phyloP scores from a whole-genome alignment of 768 basidiomycete species.

The Mycena latifolia region DNA sequence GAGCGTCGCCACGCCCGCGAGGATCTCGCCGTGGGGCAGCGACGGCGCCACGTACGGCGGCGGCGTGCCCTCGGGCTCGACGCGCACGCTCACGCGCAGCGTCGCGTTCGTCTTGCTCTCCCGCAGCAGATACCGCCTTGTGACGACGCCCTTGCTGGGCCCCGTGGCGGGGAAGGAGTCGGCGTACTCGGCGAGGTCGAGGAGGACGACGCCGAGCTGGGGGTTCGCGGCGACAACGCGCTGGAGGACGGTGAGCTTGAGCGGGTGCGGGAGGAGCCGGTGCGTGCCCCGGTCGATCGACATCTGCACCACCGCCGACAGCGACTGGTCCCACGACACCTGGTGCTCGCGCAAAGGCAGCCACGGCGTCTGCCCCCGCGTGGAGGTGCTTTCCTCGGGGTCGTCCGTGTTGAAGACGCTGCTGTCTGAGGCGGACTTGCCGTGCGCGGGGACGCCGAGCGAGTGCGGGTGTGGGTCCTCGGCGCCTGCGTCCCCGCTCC shows the following conservation, averaged over 20 bases:
- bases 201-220: constrained; percentile 71
- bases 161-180: constrained; percentile 37
- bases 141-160: constrained; percentile 60
- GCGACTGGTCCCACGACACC: constrained; percentile 69
- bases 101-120: constrained; percentile 87
- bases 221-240: constrained; percentile 69
- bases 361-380: constrained; percentile 73
- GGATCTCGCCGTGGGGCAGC: constrained; percentile 79
- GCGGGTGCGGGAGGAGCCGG: constrained; percentile 66
- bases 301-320: constrained; percentile 71
- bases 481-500: constrained; percentile 20
- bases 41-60: constrained; percentile 71
- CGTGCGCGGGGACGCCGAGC: not conserved
- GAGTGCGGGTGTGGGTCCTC: constrained; percentile 13
- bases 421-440: not conserved
- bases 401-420: not conserved
- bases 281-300: constrained; percentile 66
- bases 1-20: constrained; percentile 74
- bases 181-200: constrained; percentile 84
- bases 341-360: constrained; percentile 73
- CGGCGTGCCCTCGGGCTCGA: constrained; percentile 47
- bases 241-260: constrained; percentile 77
- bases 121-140: constrained; percentile 74
- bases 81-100: constrained; percentile 72
- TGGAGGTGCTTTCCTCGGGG: constrained; percentile 45